phyloP scores from a whole-genome alignment of 805 yeast genomes.

The Nakazawaea ishiwadae region DNA sequence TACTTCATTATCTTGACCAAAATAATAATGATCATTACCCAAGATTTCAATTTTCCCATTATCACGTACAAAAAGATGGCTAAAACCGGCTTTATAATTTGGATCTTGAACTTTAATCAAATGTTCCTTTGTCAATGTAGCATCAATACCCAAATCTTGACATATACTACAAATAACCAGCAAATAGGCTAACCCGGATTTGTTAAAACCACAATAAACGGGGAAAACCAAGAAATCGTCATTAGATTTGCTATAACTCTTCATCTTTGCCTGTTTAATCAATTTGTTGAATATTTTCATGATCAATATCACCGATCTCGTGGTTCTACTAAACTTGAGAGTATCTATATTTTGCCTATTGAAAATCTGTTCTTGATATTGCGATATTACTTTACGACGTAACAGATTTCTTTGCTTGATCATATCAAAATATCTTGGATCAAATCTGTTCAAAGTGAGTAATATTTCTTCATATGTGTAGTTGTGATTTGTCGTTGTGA shows the following conservation, averaged over 20 bases:
- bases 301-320: conserved; percentile 6
- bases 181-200: background rate
- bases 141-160: conserved; percentile 8
- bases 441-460: conserved; percentile 1
- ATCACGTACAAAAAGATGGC: conserved; percentile 1
- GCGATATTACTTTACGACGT: too few relatives aligned
- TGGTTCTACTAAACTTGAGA: background rate
- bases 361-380: too few relatives aligned
- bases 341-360: conserved; percentile 4
- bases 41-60: too few relatives aligned
- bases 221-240: conserved; percentile 3
- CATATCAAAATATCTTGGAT: background rate
- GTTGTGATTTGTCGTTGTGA: background rate
- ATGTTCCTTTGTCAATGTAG: background rate
- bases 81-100: conserved; percentile 2
- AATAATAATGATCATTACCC: too few relatives aligned
- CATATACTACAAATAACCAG: conserved; percentile 6
- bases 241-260: background rate
- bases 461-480: conserved; percentile 2
- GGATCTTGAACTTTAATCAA: conserved; percentile 4
- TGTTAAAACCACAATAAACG: conserved; percentile 1
- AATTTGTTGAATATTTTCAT: background rate
- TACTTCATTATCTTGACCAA: too few relatives aligned
- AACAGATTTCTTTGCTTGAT: too few relatives aligned
- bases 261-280: background rate